A percentile compares a stretch with the other conserved stretches of the same genome.
Evolutionary conservation across 164 flowering plant species (phyloP).

Genomic region (Macadamia integrifolia): DNA sequence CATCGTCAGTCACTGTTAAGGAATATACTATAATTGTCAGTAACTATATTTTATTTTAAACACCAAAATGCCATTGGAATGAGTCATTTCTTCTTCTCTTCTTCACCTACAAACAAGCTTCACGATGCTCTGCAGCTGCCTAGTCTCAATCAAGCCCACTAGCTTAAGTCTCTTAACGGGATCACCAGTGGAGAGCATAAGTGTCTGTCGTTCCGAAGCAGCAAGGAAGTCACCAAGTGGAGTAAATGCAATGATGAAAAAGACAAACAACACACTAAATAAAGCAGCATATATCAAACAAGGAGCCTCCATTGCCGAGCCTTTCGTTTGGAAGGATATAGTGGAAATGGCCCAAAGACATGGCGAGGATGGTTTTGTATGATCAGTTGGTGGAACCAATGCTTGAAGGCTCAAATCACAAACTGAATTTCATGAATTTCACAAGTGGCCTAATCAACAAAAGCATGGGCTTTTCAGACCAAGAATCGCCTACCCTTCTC

Average conservation of each 20-base stretch:
- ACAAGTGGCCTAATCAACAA: neutral
- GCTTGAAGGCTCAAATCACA: neutral
- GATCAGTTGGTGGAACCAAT: conserved; percentile 5
- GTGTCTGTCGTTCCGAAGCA: conserved; percentile 72
- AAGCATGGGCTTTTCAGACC: neutral
- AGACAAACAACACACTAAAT: conserved; percentile 54
- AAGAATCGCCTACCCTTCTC: neutral
- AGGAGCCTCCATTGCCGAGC: conserved; percentile 61
- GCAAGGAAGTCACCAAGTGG: conserved; percentile 89
- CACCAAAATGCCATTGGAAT: no score
- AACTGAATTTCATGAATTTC: neutral
- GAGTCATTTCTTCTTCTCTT: no score
- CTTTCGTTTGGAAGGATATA: conserved; percentile 38
- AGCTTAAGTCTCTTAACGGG: conserved; percentile 53
- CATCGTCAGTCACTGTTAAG: no score
- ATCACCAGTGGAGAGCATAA: conserved; percentile 54
- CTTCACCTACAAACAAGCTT: conserved; percentile 28
- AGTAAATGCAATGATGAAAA: conserved; percentile 74
- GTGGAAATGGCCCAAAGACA: conserved; percentile 5
- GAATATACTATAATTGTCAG: no score
- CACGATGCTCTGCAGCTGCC: conserved; percentile 36
- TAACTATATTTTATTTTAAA: no score
- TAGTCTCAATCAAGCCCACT: conserved; percentile 38
- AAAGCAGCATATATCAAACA: conserved; percentile 59
- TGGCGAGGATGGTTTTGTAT: conserved; percentile 4